Evolutionary conservation across 2,329 filamentous ascomycete genomes (phyloP), one percentile per base, ranked within the genome.

Genomic region (Nannizziopsis arthrosporioides): DNA sequence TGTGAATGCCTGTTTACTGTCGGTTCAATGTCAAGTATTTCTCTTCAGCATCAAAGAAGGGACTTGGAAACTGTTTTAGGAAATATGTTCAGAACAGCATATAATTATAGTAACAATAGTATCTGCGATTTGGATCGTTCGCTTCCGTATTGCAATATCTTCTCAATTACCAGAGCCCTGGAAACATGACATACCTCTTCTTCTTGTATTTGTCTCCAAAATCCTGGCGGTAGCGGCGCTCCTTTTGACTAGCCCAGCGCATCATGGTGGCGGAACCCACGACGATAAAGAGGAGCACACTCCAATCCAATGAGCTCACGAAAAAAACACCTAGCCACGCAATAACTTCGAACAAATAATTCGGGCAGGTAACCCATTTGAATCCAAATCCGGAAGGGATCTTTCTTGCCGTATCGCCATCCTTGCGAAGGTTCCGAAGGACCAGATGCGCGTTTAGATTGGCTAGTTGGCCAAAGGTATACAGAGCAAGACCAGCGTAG

Each of bases 171-270:
- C 82, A 75, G 44, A 94, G 69, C 2, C 85, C 85, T 2, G 92
- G 87, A 50, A 95, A 67, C 69, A 94, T 84, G 51, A 78, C 80
- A 62, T 75, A 90, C 61, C 79, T 79, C 85, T 98, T 96, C 74
- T 83, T 89, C 81, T 90, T 89, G 72, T 98, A 98, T 69, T 82
- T 85, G 64, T 89, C 84, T 36, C 85, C 85, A 67, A 96, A 94
- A 65, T 94, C 85, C 66, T 84, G 83, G 59, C 92, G 80, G 65
- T 95, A 92, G 49, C 85, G 80, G 62, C 73, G 78, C 75, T 98
- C 92, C 77, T 95, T 96, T 74, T 87, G 90, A 68, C 77, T 78
- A 35, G 83, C 90, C 92, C 92, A 98, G 45, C 73, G 66, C 49
- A 76, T 79, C 92, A 98, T 96, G 68, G 89, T 86, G 18, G 69